Evolutionary conservation across 169 alveolate species (phyloP).

Genomic region (Eimeria acervulina): DNA sequence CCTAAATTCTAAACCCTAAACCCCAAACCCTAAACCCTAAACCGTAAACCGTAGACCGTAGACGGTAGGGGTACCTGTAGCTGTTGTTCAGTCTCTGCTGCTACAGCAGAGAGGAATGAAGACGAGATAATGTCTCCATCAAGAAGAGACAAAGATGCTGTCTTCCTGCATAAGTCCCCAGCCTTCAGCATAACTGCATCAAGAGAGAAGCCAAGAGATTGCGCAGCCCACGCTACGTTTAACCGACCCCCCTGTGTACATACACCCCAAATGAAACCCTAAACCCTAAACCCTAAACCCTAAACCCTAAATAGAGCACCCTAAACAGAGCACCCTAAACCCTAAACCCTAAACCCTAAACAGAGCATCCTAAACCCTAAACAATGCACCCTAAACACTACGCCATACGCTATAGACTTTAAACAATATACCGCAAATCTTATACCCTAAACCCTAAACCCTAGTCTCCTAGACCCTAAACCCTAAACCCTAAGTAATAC

Average conservation of each 20-base stretch:
- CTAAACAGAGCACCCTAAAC: too few relatives aligned
- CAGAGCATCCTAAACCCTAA: too few relatives aligned
- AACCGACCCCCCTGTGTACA: slow-evolving; percentile 55
- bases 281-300: too few relatives aligned
- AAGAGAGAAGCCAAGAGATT: neutral
- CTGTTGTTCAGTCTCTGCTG: slow-evolving; percentile 50
- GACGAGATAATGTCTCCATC: slow-evolving; percentile 53
- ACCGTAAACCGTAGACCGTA: neutral
- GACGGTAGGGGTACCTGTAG: slow-evolving; percentile 29
- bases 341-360: too few relatives aligned
- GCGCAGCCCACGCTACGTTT: neutral
- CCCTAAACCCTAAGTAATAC: too few relatives aligned
- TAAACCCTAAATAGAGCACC: too few relatives aligned
- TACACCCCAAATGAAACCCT: too few relatives aligned
- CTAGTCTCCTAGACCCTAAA: too few relatives aligned
- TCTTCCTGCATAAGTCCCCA: slow-evolving; percentile 25
- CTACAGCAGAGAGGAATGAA: neutral
- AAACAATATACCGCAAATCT: too few relatives aligned
- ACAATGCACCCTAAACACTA: too few relatives aligned
- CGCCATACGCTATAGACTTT: too few relatives aligned
- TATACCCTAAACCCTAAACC: too few relatives aligned
- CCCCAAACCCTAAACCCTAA: slow-evolving; percentile 15
- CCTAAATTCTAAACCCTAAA: neutral
- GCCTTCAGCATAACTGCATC: slow-evolving; percentile 22
- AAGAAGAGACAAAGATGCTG: neutral